Base-by-base conservation (phyloP, 1,284 basidiomycete genomes). In the Vanrija sp. region DNA sequence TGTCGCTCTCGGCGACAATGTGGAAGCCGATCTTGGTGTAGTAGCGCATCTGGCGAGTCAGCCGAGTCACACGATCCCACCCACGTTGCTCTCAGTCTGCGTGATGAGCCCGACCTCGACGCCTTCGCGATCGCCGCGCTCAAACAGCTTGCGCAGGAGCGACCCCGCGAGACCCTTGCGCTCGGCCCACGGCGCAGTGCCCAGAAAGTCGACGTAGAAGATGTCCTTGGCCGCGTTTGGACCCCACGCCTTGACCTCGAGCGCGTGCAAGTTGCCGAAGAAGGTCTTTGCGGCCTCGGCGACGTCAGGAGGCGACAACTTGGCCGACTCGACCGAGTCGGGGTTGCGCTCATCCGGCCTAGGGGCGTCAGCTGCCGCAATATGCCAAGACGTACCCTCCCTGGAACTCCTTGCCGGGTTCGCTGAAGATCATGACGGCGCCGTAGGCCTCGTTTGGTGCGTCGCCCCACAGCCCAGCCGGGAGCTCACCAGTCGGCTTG, bases 31-130 rank as follows among this genome's bases (percentile, higher is more conserved):
- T 42, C 14, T 39, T 38, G n/a, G 40, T 25, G 39, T 49, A 49
- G 48, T 49, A 49, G 12, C n/a, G 28, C 26, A 49, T 40, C 48
- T 49, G 25, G 23, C 6, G 26, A 43, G 34, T 34, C 12, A 34
- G 34, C 25, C 21, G 48, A 12, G 34, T 7, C 42, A 19, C 9
- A 49, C 26, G n/a, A n/a, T n/a, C n/a, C 16, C 40, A 49, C 48
- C 19, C 43, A 49, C 48, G 29, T 49, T 49, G 5, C 25, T 38
- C 25, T 26, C 39, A 3, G 48, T 49, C 18, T 49, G 48, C 10
- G 48, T 49, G 21, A 49, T 49, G 10, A 49, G 48, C 12, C 48
- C 48, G 19, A 49, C 43, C 40, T 49, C 48, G 14, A 18, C 16
- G 3, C 48, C 48, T 40, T 49, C 26, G 26, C 15, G 10, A 18